Conservation (phyloP, 768 basidiomycete genomes). For the Psilocybe tampanensis region DNA sequence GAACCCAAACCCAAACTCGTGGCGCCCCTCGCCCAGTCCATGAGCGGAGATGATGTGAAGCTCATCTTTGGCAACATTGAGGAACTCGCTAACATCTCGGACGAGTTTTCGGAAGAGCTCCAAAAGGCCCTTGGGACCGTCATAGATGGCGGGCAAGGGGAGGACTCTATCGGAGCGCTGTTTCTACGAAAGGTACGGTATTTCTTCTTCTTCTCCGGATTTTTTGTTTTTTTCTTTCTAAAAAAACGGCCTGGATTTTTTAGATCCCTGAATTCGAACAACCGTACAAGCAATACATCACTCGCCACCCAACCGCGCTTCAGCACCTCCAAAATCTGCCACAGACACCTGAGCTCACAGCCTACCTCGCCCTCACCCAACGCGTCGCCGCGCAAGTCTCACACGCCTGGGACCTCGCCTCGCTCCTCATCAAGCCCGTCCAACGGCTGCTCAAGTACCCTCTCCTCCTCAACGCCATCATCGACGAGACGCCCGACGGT, state of each 20-base stretch:
- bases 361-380: constrained; percentile 70
- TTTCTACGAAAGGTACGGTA: constrained; percentile 71
- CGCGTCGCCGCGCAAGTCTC: constrained; percentile 68
- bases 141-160: constrained; percentile 64
- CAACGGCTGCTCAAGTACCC: constrained; percentile 96
- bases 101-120: constrained; percentile 62
- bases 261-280: constrained; percentile 73
- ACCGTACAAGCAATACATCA: constrained; percentile 81
- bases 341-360: constrained; percentile 57
- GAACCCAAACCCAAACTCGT: too few species aligned
- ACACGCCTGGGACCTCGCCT: constrained; percentile 91
- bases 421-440: constrained; percentile 96
- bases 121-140: constrained; percentile 67
- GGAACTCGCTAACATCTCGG: constrained; percentile 74
- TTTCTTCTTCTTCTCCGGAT: too few species aligned
- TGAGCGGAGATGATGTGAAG: constrained; percentile 69
- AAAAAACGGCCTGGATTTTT: too few species aligned
- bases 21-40: constrained; percentile 49
- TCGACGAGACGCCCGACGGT: constrained; percentile 69
- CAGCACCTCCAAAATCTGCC: constrained; percentile 58
- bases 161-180: constrained; percentile 69
- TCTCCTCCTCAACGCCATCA: constrained; percentile 76
- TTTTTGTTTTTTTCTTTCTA: not conserved
- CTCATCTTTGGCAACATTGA: constrained; percentile 79
- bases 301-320: constrained; percentile 74